Conservation (phyloP, 1,284 basidiomycete genomes). For the Laetiporus sulphureus region DNA sequence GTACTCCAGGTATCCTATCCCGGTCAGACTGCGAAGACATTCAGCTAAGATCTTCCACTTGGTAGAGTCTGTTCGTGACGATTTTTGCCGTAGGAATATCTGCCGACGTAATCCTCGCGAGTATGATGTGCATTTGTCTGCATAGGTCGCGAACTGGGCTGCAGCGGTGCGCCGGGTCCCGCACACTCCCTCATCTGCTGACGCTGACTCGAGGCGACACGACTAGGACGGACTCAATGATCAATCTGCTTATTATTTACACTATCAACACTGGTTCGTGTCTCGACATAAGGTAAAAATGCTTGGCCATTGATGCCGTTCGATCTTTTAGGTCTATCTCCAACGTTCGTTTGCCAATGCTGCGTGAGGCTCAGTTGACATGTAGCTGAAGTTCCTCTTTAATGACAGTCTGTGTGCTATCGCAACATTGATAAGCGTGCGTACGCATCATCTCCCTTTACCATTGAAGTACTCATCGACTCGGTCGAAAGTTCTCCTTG, state of each 20-base stretch:
- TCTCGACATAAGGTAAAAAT: background rate
- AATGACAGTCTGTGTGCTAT: too few species aligned
- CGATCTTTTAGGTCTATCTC: constrained; percentile 4
- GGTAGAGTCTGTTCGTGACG: constrained; percentile 5
- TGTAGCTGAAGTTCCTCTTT: too few species aligned
- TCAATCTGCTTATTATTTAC: constrained; percentile 12
- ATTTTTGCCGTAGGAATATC: constrained; percentile 7
- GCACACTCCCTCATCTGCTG: background rate
- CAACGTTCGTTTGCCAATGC: constrained; percentile 4
- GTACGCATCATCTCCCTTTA: too few species aligned
- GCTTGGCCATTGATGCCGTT: too few species aligned
- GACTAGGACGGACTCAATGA: constrained; percentile 9
- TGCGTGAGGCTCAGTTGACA: too few species aligned
- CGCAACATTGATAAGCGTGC: too few species aligned
- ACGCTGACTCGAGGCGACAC: background rate
- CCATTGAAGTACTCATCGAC: too few species aligned
- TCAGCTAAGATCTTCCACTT: background rate
- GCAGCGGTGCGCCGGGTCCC: constrained; percentile 3
- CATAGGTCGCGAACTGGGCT: constrained; percentile 9
- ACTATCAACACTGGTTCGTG: constrained; percentile 9
- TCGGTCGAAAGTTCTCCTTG: too few species aligned
- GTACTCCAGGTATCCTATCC: background rate
- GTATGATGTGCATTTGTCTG: constrained; percentile 7
- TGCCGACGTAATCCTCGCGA: constrained; percentile 8
- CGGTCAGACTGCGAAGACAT: background rate